Evolutionary conservation across 1,284 basidiomycete species (phyloP), one percentile per base, ranked within the genome.

Genomic region (Xerocomus minutiporus): DNA sequence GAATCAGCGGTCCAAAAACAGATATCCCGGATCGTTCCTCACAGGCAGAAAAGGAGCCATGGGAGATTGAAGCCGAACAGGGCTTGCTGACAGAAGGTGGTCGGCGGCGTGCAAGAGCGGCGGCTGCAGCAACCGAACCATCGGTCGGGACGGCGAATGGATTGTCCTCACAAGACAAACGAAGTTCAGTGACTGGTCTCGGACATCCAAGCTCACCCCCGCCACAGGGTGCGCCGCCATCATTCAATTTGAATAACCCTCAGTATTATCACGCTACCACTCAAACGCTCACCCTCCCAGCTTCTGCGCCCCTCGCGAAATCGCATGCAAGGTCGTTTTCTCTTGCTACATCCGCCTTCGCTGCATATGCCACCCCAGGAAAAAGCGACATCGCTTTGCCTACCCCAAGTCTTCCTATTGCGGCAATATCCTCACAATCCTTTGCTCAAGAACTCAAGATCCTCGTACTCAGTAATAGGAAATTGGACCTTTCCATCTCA

Each of bases 61-160:
- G 87, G 87, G 87, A 90, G 60, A 77, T 88, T 28, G 87, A 89
- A 57, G 85, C 83, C 1, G 86, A 89, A 59, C 81, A 81, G 57
- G 86, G 86, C 1, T 62, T 89, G 41, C 64, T 84, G 39, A 88
- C 86, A 5, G 86, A 88, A 55, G 86, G 84, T 15, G 85, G 82
- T 11, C 78, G 77, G 52, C 71, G 86, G 45, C 78, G 84, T 40
- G 82, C 84, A 13, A 73, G 85, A 54, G 82, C 82, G 11, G 60
- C 51, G 0, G 78, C 76, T n/a, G 74, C 73, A 2, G 72, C 17
- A 17, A 11, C 20, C 5, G 36, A 74, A 25, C 71, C 72, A 11
- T 66, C 69, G 5, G 60, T 65, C n/a, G 55, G 59, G 11, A 15
- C 48, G 7, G 35, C 44, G 20, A 32, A 23, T n/a, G 28, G 47